phyloP scores from a whole-genome alignment of 2,329 filamentous ascomycete species.

The Geosmithia morbida region DNA sequence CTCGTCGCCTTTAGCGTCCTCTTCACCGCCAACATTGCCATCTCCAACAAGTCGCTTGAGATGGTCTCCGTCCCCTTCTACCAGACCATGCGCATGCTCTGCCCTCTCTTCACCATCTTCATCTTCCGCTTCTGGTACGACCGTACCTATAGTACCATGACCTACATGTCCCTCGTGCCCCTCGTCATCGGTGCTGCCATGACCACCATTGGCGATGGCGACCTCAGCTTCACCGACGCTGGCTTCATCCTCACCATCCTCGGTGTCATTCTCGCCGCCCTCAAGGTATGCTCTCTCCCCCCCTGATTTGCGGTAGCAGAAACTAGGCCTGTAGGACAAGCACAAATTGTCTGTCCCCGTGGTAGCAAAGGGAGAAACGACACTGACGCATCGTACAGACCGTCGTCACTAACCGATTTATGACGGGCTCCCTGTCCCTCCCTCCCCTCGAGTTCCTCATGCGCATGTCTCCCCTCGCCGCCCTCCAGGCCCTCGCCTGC shows the following conservation, averaged over 20 bases:
- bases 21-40: constrained; percentile 49
- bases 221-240: constrained; percentile 45
- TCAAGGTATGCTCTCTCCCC: constrained; percentile 27
- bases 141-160: constrained; percentile 37
- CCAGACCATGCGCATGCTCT: constrained; percentile 48
- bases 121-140: constrained; percentile 43
- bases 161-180: constrained; percentile 46
- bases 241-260: constrained; percentile 41
- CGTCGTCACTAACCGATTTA: constrained; percentile 48
- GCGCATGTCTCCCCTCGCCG: constrained; percentile 47
- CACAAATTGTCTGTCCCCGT: too few relatives aligned
- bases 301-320: neutral
- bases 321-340: neutral
- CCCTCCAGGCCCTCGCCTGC: constrained; percentile 36
- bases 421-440: constrained; percentile 44
- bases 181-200: constrained; percentile 44
- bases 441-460: constrained; percentile 46
- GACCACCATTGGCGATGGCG: constrained; percentile 47
- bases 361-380: neutral
- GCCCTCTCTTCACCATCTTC: constrained; percentile 45
- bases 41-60: constrained; percentile 47
- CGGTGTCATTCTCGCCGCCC: constrained; percentile 36
- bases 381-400: constrained; percentile 22
- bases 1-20: constrained; percentile 43
- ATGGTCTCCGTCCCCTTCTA: constrained; percentile 53